phyloP scores from a whole-genome alignment of 805 yeast species.

The Hanseniaspora nectarophila region DNA sequence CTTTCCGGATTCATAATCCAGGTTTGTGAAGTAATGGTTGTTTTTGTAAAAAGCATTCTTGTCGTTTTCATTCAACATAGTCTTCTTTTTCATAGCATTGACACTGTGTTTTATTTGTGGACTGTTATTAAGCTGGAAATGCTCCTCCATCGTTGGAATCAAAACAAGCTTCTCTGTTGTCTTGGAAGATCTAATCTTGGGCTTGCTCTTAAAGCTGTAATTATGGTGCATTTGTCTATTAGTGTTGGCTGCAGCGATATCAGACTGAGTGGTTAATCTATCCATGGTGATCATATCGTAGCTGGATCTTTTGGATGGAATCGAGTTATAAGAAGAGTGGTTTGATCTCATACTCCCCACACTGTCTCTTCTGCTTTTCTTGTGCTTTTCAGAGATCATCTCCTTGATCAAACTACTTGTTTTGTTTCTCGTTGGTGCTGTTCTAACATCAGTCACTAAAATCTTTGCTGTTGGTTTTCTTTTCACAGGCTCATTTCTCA shows the following conservation, averaged over 20 bases:
- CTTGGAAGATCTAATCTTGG: slow-evolving; percentile 65
- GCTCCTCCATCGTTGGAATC: slow-evolving; percentile 42
- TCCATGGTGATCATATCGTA: slow-evolving; percentile 16
- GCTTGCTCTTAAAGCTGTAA: slow-evolving; percentile 6
- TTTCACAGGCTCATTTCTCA: neutral
- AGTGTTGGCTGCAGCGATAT: slow-evolving; percentile 35
- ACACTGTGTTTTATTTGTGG: neutral
- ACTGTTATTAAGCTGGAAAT: slow-evolving; percentile 16
- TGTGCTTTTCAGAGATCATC: slow-evolving; percentile 8
- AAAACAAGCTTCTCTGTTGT: slow-evolving; percentile 75
- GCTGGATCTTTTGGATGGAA: neutral
- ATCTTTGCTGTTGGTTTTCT: slow-evolving; percentile 8
- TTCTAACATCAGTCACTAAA: slow-evolving; percentile 9
- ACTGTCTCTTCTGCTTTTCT: neutral
- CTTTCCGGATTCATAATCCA: slow-evolving; percentile 47
- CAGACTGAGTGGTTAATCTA: slow-evolving; percentile 16
- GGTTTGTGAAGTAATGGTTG: slow-evolving; percentile 19
- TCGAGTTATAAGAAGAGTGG: neutral
- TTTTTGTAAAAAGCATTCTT: neutral
- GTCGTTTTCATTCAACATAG: neutral
- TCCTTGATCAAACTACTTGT: slow-evolving; percentile 9
- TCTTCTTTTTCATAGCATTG: neutral
- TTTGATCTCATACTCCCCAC: neutral
- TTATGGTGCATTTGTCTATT: slow-evolving; percentile 3
- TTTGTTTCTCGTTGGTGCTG: neutral